phyloP scores from a whole-genome alignment of 345 rosid species.

The Gossypium raimondii region DNA sequence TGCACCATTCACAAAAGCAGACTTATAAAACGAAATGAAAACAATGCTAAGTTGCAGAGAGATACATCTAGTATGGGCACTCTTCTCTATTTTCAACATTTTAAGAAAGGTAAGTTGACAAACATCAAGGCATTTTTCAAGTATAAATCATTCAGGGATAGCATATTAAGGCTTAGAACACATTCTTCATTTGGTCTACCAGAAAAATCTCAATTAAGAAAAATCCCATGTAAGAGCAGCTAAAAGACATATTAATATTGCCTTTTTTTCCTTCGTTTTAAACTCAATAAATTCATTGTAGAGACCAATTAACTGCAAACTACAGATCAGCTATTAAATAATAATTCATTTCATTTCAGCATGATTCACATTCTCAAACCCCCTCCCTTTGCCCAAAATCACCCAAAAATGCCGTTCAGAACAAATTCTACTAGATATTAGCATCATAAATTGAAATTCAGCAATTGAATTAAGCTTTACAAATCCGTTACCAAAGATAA shows the following conservation, averaged over 20 bases:
- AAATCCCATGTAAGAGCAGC: not conserved
- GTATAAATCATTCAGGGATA: not conserved
- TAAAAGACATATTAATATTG: not conserved
- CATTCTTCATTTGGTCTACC: not conserved
- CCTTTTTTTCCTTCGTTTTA: not conserved
- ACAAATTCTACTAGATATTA: not conserved
- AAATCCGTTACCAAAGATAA: not conserved
- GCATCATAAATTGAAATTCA: not conserved
- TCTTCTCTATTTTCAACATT: not conserved
- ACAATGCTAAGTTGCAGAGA: not conserved
- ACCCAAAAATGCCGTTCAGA: not conserved
- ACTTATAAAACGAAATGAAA: not conserved
- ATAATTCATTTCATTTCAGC: slow-evolving; percentile 1
- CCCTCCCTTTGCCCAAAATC: not conserved
- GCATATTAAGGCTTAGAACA: not conserved
- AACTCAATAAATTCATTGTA: not conserved
- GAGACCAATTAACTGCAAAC: not conserved
- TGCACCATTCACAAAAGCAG: slow-evolving; percentile 30
- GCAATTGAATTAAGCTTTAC: not conserved
- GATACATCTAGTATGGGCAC: not conserved
- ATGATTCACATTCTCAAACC: not conserved
- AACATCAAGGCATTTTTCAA: not conserved
- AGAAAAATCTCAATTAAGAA: not conserved
- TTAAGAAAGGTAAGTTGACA: not conserved
- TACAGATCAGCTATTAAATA: not conserved